phyloP scores from a whole-genome alignment of 2,329 filamentous ascomycete species.

The Diaporthe helianthi region DNA sequence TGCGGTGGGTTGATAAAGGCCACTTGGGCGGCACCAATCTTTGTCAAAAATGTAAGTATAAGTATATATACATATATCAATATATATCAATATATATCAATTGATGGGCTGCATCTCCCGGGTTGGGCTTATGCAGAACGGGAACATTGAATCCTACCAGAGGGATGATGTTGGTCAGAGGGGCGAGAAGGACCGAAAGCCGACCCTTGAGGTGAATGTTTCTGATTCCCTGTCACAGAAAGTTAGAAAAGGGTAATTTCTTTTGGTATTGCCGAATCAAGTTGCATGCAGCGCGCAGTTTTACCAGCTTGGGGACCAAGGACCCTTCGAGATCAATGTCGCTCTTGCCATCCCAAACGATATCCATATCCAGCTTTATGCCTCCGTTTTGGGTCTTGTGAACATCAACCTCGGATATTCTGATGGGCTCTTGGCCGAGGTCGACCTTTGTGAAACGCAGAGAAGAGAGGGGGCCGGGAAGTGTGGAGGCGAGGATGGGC shows the following conservation, averaged over 20 bases:
- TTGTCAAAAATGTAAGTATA: neutral
- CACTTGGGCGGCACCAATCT: constrained; percentile 57
- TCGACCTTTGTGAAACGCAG: constrained; percentile 55
- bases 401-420: constrained; percentile 51
- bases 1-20: constrained; percentile 56
- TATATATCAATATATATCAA: too few species aligned
- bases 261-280: constrained; percentile 42
- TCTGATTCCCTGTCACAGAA: constrained; percentile 49
- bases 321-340: constrained; percentile 55
- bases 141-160: constrained; percentile 48
- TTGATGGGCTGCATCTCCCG: too few species aligned
- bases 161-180: constrained; percentile 53
- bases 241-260: constrained; percentile 28
- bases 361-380: constrained; percentile 57
- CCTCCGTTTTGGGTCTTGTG: constrained; percentile 52
- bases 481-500: constrained; percentile 54
- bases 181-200: constrained; percentile 51
- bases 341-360: constrained; percentile 53
- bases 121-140: constrained; percentile 24
- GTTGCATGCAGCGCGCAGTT: constrained; percentile 17
- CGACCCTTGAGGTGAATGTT: constrained; percentile 52
- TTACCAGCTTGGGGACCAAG: constrained; percentile 48
- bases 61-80: neutral
- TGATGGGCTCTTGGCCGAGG: constrained; percentile 50
- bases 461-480: constrained; percentile 51